Base-by-base conservation (phyloP, 2,329 filamentous ascomycete genomes). In the Ascochyta clinopodiicola region DNA sequence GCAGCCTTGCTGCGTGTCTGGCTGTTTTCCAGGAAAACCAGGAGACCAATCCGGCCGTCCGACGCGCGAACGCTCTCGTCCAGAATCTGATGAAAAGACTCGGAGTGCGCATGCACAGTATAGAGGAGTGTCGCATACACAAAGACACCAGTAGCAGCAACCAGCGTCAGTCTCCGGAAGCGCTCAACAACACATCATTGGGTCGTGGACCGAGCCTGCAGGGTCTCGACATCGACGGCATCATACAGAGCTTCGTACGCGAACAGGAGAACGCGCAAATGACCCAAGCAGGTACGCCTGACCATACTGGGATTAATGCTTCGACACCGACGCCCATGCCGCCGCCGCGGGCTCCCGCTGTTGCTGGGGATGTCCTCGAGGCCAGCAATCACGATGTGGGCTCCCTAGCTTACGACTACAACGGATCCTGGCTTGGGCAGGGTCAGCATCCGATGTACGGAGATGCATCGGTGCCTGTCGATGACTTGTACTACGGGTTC, bases 11-110 rank as follows among this genome's bases (percentile, higher is more conserved):
- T 25, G 78, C 76, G 0, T 84, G 81, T 50, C 61, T 83, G 1
- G 74, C 74, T 0, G 77, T 82, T 0, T 81, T 84, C 22, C 64
- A 75, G 13, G 77, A 81, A 31, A 82, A 84, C 27, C 77, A 81
- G 44, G 79, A 80, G 55, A 82, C 80, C 0, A 82, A 83, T 22
- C 80, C 77, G 61, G 80, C 81, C 0, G 80, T 82, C 0, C 73
- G 77, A 31, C 77, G 78, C 22, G 81, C 81, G 0, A 75, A 75
- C 7, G 74, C 75, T 0, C 78, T 83, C 10, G 77, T 83, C 0
- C 68, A 79, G 37, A 75, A 74, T 31, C 62, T 83, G 12, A 81
- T 81, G 78, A 76, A 78, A 51, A 74, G 77, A 15, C 73, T 82
- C 43, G 74, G 75, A 2, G 62, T 68, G 4, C 38, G 36, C 19